Base-by-base conservation (phyloP, 257 asterid genomes). In the Lycium ferocissimum region DNA sequence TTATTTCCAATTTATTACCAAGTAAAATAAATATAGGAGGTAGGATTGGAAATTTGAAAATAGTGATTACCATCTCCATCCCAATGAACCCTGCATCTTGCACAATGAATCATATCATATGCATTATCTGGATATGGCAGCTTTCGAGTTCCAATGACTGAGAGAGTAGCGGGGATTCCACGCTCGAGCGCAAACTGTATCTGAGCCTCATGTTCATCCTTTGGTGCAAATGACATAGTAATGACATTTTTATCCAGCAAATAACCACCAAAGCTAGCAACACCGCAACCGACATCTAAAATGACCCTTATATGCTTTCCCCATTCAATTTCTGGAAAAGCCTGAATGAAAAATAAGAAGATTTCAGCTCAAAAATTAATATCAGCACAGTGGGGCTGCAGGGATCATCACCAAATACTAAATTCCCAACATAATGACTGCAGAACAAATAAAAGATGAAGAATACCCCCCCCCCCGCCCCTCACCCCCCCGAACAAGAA, bases 31-130 rank as follows among this genome's bases (percentile, higher is more conserved):
- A 83, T 53, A 53, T 14, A 22, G 9, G 84, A 49, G 7, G 35
- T 72, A 18, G 35, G 8, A 59, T 38, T 61, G 54, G 83, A 83
- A 80, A 85, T 61, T 83, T 56, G 47, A 35, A 84, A 63, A 90
- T 92, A 84, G 83, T 86, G 87, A 58, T 51, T 91, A 94, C 97
- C 97, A 66, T 92, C 92, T 14, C 89, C 95, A 63, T 92, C 91
- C 97, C 97, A 94, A 82, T 91, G 95, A 86, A 94, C 96, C 61
- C 96, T 86, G 89, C 97, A 94, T 86, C 97, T 88, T 7, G 97
- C 96, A 76, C 96, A 94, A 88, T 92, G 97, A 85, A 93, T 87
- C 88, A 89, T 49, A 87, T 94, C 97, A 13, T 84, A 92, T 79
- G 95, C 89, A 87, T 92, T 92, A 73, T 90, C 94, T 3, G 97